A percentile compares a stretch with the other conserved stretches of the same genome.
These are phyloP conservation scores for Huntiella bhutanensis DNA, from an alignment of 2,329 filamentous ascomycete genomes.

Conservation along the genomic window DNA sequence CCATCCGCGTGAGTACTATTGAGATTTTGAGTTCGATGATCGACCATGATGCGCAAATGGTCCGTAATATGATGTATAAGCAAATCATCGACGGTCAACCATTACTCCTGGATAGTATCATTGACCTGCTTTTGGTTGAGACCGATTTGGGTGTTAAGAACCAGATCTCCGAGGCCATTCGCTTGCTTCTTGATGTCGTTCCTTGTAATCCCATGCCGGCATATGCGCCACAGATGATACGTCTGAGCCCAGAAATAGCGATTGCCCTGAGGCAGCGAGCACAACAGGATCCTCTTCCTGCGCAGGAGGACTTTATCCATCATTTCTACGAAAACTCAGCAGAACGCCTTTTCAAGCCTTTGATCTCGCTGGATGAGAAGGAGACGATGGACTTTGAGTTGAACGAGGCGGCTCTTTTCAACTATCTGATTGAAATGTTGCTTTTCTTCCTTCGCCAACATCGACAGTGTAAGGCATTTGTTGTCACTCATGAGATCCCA, in stretches of 20 bases:
- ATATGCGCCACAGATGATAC: conserved; percentile 16
- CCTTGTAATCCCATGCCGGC: conserved; percentile 17
- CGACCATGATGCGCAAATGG: conserved; percentile 88
- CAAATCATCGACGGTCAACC: conserved; percentile 74
- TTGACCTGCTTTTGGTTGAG: conserved; percentile 79
- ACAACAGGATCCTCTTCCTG: conserved; percentile 34
- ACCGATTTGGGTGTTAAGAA: conserved; percentile 87
- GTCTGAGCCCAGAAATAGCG: conserved; percentile 10
- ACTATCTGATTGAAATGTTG: conserved; percentile 78
- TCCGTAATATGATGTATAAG: conserved; percentile 80
- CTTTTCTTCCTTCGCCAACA: conserved; percentile 90
- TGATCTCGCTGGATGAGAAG: conserved; percentile 59
- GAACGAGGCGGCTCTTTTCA: conserved; percentile 76
- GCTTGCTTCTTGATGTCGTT: conserved; percentile 64
- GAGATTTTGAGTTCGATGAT: conserved; percentile 88
- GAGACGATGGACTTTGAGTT: conserved; percentile 53
- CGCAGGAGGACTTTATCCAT: conserved; percentile 70
- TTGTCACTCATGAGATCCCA: conserved; percentile 60
- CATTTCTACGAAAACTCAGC: conserved; percentile 82
- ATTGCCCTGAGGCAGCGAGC: conserved; percentile 25
- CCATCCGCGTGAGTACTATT: conserved; percentile 76
- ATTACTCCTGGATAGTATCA: conserved; percentile 76
- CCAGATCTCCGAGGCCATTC: conserved; percentile 87
- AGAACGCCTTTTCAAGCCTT: conserved; percentile 65
- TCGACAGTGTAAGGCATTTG: conserved; percentile 72